Base-by-base conservation (phyloP, 176 grass and related monocot genomes). In the Microstegium vimineum region DNA sequence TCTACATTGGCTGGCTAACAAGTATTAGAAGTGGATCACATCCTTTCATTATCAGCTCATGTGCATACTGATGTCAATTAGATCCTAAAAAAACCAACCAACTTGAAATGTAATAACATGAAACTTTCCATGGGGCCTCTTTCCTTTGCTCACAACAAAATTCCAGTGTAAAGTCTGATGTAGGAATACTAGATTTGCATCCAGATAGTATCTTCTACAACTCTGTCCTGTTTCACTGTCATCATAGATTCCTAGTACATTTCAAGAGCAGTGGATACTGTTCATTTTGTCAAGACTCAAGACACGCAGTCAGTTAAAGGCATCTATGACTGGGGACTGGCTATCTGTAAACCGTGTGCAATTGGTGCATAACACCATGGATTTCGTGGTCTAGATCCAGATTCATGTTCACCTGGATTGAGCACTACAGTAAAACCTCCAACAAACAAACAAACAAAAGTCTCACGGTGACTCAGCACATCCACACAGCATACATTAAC, bases 261-360 rank as follows among this genome's bases (percentile, higher is more conserved):
- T 46, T 70, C 64, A 79, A 71, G 41, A 46, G 36, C 8, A 80
- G 16, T 4, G 45, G 33, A 8, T 9, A 76, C 28, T 76, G 43
- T 85, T 77, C 78, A 71, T 57, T 36, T 22, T 77, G 22, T 56
- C 88, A 40, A n/a, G n/a, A n/a, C n/a, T n/a, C n/a, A n/a, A 82
- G 78, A 40, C 31, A 40, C 30, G 38, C 2, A 0, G 57, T 14
- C 60, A 82, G 42, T 71, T 64, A 52, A 66, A 66, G 59, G 79
- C 27, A 25, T 73, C 73, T 76, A 28, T 71, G 43, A 78, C 64
- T 43, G 23, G 46, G 83, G 12, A 32, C 28, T n/a, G n/a, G n/a
- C n/a, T 71, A 42, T 77, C 34, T 22, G 18, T 57, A 18, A 42
- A 51, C 51, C 4, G 10, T 62, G 25, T 10, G 22, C 31, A 27